Evolutionary conservation across 805 yeast genomes (phyloP).

Genomic region (Nakazawaea holstii): DNA sequence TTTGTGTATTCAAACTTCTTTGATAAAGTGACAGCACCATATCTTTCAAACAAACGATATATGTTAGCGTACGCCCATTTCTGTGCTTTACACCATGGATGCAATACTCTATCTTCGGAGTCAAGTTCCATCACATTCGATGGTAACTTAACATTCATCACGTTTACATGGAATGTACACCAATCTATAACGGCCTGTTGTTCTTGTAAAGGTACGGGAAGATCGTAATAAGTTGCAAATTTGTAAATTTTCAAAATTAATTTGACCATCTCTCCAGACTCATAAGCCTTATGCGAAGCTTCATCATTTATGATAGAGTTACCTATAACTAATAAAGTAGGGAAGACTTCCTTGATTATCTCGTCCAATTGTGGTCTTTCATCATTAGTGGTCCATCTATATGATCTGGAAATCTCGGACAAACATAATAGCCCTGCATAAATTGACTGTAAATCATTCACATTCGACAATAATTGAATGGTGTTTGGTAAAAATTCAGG

Average conservation of each 20-base stretch:
- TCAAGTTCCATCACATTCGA: constrained; percentile 42
- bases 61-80: constrained; percentile 89
- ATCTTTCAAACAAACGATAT: constrained; percentile 64
- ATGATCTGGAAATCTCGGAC: constrained; percentile 68
- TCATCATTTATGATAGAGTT: constrained; percentile 39
- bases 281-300: constrained; percentile 19
- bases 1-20: constrained; percentile 50
- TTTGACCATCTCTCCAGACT: constrained; percentile 67
- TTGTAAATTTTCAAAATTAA: constrained; percentile 75
- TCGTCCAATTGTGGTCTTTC: constrained; percentile 53
- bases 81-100: constrained; percentile 69
- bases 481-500: constrained; percentile 47
- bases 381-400: constrained; percentile 68
- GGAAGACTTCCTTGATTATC: constrained; percentile 60
- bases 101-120: constrained; percentile 42
- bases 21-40: constrained; percentile 46
- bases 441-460: constrained; percentile 32
- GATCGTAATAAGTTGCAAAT: constrained; percentile 72
- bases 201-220: constrained; percentile 64
- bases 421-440: constrained; percentile 75
- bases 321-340: constrained; percentile 63
- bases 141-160: constrained; percentile 60
- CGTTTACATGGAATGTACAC: constrained; percentile 71
- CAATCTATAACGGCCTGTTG: constrained; percentile 51
- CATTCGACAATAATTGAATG: constrained; percentile 35